Evolutionary conservation across 306 rosid species (phyloP).

Genomic region (Morella rubra): DNA sequence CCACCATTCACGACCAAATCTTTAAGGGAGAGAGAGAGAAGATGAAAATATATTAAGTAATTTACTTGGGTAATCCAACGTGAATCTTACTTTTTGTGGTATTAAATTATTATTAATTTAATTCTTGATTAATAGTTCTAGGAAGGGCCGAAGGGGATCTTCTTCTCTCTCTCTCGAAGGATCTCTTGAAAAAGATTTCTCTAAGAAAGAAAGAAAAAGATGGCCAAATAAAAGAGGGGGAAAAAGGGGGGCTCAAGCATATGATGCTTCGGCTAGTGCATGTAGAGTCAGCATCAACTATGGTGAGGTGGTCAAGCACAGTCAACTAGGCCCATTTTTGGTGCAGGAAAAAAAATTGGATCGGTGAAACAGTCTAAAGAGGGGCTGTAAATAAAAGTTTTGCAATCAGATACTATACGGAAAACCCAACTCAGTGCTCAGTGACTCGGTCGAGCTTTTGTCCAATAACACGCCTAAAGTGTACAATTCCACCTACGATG

Average conservation of each 20-base stretch:
- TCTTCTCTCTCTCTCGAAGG: conserved; percentile 19
- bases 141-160: conserved; percentile 32
- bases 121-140: conserved; percentile 29
- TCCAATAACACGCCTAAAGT: background rate
- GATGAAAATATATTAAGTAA: conserved; percentile 24
- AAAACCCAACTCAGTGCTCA: conserved; percentile 11
- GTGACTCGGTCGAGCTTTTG: conserved; percentile 19
- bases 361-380: conserved; percentile 1
- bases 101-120: conserved; percentile 25
- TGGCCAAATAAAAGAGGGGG: background rate
- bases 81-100: conserved; percentile 43
- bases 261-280: conserved; percentile 39
- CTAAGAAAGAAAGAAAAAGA: background rate
- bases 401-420: background rate
- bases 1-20: conserved; percentile 34
- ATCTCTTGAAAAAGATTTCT: conserved; percentile 16
- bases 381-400: background rate
- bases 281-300: conserved; percentile 38
- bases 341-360: background rate
- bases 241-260: conserved; percentile 22
- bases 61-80: conserved; percentile 40
- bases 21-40: conserved; percentile 3
- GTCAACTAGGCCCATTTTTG: conserved; percentile 35
- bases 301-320: conserved; percentile 17
- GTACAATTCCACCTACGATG: background rate